phyloP scores from a whole-genome alignment of 2,329 filamentous ascomycete species.

The Fusarium odoratissimum region DNA sequence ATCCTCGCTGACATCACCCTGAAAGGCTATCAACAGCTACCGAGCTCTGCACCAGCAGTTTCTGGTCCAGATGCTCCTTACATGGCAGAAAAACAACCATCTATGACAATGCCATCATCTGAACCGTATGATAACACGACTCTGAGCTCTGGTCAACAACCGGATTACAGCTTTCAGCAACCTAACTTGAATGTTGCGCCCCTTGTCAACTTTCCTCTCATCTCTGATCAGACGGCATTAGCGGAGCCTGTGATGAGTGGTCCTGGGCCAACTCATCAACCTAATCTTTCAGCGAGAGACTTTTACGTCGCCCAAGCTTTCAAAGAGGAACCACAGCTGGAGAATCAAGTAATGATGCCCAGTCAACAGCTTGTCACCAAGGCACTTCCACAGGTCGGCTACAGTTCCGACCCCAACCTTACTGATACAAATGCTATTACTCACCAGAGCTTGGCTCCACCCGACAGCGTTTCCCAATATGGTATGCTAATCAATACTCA shows the following conservation, averaged over 20 bases:
- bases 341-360: conserved; percentile 26
- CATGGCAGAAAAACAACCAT: conserved; percentile 45
- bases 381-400: conserved; percentile 36
- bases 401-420: conserved; percentile 29
- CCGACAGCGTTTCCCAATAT: conserved; percentile 35
- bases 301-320: conserved; percentile 37
- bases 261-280: conserved; percentile 24
- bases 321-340: conserved; percentile 37
- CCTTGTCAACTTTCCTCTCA: conserved; percentile 38
- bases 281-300: conserved; percentile 29
- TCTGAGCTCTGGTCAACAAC: conserved; percentile 27
- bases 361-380: conserved; percentile 33
- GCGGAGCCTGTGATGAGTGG: conserved; percentile 30
- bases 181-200: conserved; percentile 32
- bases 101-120: conserved; percentile 36
- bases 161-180: conserved; percentile 31
- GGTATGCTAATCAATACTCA: conserved; percentile 24
- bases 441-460: conserved; percentile 27
- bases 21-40: conserved; percentile 52
- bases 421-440: conserved; percentile 21
- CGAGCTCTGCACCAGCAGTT: conserved; percentile 38
- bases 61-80: conserved; percentile 50
- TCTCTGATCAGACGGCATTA: conserved; percentile 34
- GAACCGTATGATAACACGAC: conserved; percentile 31
- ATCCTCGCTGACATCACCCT: conserved; percentile 23